A percentile compares a stretch with the other conserved stretches of the same genome.
Conservation (phyloP, 164 flowering plant species). For the Pachysandra terminalis region DNA sequence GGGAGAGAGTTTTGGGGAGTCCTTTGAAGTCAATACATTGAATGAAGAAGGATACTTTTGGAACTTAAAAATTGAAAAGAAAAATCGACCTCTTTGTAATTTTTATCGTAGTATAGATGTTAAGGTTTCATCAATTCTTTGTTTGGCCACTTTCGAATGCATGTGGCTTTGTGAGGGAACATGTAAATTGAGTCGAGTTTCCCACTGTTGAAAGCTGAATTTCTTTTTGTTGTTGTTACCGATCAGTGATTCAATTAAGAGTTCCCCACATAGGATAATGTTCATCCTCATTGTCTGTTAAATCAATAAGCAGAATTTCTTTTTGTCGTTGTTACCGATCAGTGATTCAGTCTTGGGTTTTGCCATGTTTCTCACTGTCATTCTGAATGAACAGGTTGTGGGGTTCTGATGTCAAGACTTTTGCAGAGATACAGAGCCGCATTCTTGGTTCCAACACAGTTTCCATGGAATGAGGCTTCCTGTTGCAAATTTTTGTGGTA, state of each 20-base stretch:
- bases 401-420: constrained; percentile 51
- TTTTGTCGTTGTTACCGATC: neutral
- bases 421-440: constrained; percentile 26
- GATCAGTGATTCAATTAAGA: no score
- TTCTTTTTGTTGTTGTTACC: no score
- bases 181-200: no score
- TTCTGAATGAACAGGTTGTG: constrained; percentile 62
- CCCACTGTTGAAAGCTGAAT: no score
- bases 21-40: no score
- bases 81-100: no score
- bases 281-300: neutral
- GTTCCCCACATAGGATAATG: no score
- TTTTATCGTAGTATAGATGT: no score
- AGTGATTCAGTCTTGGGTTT: neutral
- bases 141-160: neutral
- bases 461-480: neutral
- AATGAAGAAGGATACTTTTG: no score
- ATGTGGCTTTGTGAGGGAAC: no score
- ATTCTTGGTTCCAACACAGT: constrained; percentile 12
- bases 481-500: neutral
- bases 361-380: neutral
- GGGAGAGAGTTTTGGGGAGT: no score
- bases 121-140: neutral
- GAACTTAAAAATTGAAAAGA: no score
- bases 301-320: neutral